Evolutionary conservation across 2,329 filamentous ascomycete genomes (phyloP).

Genomic region (Metarhizium robertsii): DNA sequence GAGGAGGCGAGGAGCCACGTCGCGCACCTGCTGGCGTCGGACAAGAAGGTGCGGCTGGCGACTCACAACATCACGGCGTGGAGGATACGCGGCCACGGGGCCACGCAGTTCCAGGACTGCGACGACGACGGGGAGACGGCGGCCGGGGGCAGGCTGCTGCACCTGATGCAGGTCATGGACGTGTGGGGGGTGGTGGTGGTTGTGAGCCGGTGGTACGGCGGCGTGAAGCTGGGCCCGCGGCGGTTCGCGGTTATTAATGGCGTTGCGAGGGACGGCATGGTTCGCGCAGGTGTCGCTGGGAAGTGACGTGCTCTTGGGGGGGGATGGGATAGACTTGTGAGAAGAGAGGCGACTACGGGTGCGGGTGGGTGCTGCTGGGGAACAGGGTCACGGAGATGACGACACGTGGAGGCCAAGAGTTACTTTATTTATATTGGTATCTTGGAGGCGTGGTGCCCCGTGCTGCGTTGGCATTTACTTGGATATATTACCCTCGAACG

Average conservation of each 20-base stretch:
- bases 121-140: conserved; percentile 95
- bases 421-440: neutral
- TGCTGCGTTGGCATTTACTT: neutral
- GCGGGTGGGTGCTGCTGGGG: neutral
- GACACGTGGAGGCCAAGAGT: neutral
- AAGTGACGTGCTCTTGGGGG: conserved; percentile 27
- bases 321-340: conserved; percentile 9
- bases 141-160: conserved; percentile 74
- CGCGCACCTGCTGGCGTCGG: conserved; percentile 65
- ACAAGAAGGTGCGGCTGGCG: conserved; percentile 76
- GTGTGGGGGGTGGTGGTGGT: conserved; percentile 89
- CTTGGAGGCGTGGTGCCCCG: neutral
- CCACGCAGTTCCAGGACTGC: conserved; percentile 65
- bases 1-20: conserved; percentile 63
- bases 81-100: conserved; percentile 55
- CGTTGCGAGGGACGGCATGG: conserved; percentile 73
- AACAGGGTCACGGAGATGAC: neutral
- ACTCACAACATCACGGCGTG: conserved; percentile 96
- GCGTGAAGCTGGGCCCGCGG: conserved; percentile 78
- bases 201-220: conserved; percentile 92
- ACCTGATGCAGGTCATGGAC: conserved; percentile 91
- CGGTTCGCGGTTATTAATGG: conserved; percentile 86
- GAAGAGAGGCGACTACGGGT: too few relatives aligned
- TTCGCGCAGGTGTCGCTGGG: conserved; percentile 61
- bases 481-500: neutral